Base-by-base conservation (phyloP, 768 basidiomycete species). In the Suillus ampliporus region DNA sequence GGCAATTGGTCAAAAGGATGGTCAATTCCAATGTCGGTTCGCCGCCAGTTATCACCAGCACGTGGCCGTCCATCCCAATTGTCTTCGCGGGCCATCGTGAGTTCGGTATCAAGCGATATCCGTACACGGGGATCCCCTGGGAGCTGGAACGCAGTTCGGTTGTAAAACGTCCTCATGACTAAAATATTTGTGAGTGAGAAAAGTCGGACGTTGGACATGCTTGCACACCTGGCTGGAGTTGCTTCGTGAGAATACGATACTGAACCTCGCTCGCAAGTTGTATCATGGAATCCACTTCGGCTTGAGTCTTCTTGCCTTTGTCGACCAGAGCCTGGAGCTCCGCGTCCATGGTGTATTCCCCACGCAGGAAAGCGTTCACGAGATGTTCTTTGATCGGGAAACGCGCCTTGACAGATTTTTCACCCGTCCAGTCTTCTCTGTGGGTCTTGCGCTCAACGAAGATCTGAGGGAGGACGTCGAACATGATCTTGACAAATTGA, bases 381-480 rank as follows among this genome's bases (percentile, higher is more conserved):
- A 92, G 86, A 64, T 94, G 88, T 73, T 98, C 97, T 73, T 97
- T 95, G 74, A 99, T 89, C 3, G 93, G 88, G 79, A 99, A 98
- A 13, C 96, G 91, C 15, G 95, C 92, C 77, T 98, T 99, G 72
- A 99, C 96, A 11, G 94, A 95, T 77, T 98, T 98, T 76, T 99
- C 97, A 38, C 97, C 97, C 1, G 97, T 99, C 97, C 97, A 99
- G 72, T 99, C 97, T 77, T 99, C 97, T 60, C 95, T 87, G 73
- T 99, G 92, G 0, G 92, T 94, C 77, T 94, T 94, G 46, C 92
- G 90, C 77, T 94, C 92, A 21, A 94, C 89, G 67, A 92, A 94
- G 43, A 94, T 92, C 89, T 92, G 68, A 8, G 14, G 7, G 56
- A 23, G 37, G 52, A 41, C 28, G 65, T 64, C 38, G 44, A 57